Conservation (phyloP, 2,329 filamentous ascomycete genomes). For the Exutisphaerella laricina region DNA sequence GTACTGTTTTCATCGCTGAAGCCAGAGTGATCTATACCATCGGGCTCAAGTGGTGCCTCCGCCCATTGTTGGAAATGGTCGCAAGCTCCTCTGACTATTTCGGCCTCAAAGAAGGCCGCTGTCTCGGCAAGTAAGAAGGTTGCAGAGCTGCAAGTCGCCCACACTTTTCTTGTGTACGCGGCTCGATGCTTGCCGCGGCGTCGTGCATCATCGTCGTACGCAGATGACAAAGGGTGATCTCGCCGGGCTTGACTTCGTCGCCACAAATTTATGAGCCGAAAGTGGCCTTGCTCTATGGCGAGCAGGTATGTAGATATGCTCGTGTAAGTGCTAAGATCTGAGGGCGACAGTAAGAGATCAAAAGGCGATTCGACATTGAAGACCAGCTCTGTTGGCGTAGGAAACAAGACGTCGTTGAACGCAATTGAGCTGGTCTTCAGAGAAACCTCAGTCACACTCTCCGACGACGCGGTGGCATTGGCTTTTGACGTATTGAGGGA, state of each 20-base stretch:
- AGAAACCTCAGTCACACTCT: not conserved
- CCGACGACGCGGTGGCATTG: conserved; percentile 26
- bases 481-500: conserved; percentile 58
- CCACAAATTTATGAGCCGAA: conserved; percentile 81
- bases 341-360: conserved; percentile 75
- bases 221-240: conserved; percentile 52
- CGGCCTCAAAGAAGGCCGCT: conserved; percentile 81
- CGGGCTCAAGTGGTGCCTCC: conserved; percentile 9
- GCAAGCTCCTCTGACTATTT: conserved; percentile 78
- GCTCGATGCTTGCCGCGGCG: conserved; percentile 59
- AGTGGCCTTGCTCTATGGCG: conserved; percentile 76
- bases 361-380: conserved; percentile 72
- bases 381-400: conserved; percentile 64
- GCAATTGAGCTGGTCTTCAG: conserved; percentile 45
- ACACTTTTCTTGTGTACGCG: conserved; percentile 69
- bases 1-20: conserved; percentile 1
- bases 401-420: conserved; percentile 78
- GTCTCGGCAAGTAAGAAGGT: conserved; percentile 87
- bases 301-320: conserved; percentile 83
- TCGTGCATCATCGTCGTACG: conserved; percentile 57
- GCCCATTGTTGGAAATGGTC: conserved; percentile 70
- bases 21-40: conserved; percentile 3
- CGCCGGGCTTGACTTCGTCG: conserved; percentile 73
- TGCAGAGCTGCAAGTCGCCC: conserved; percentile 82
- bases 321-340: conserved; percentile 74